Base-by-base conservation (phyloP, 441 rosid genomes). In the Biscutella laevigata region DNA sequence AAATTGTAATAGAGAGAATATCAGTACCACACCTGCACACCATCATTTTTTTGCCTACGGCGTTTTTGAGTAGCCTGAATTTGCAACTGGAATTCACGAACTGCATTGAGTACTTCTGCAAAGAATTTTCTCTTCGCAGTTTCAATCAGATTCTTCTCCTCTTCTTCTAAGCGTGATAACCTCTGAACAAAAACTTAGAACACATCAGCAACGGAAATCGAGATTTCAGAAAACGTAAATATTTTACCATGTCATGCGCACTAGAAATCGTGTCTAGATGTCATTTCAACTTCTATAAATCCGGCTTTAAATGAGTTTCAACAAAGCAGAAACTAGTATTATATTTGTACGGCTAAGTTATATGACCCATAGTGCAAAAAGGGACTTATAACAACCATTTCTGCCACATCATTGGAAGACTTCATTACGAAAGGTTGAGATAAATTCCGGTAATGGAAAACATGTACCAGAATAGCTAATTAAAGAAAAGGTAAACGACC, bases 31-130 rank as follows among this genome's bases (percentile, higher is more conserved):
- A 94, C 99, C 91, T 73, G 97, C 68, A 94, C 54, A 51, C 84
- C 80, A 43, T 94, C 99, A 65, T 94, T 94, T 67, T 96, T 89
- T 74, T 89, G 97, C 70, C 89, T 94, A 67, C 94, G 79, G 8
- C 97, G 94, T 68, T 87, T 94, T 54, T 79, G 73, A 54, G 91
- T 69, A 40, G 95, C 86, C 60, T 82, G 96, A 67, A 76, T 68
- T 70, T 85, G 86, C 62, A 85, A 68, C 71, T 87, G 95, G 62
- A 83, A 90, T 55, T 94, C 99, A 34, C 97, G 91, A 53, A 87
- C 82, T 13, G 94, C 81, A 76, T 94, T 89, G 55, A 87, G 82
- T 66, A 94, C 59, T 68, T 94, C 99, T 10, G 86, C 76, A 52
- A 94, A 94, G 74, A 94, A 94, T 44, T 78, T 89, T 67, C 82